Evolutionary conservation across 208 protist genomes (phyloP).

Genomic region (Wallacemonas sp.): DNA sequence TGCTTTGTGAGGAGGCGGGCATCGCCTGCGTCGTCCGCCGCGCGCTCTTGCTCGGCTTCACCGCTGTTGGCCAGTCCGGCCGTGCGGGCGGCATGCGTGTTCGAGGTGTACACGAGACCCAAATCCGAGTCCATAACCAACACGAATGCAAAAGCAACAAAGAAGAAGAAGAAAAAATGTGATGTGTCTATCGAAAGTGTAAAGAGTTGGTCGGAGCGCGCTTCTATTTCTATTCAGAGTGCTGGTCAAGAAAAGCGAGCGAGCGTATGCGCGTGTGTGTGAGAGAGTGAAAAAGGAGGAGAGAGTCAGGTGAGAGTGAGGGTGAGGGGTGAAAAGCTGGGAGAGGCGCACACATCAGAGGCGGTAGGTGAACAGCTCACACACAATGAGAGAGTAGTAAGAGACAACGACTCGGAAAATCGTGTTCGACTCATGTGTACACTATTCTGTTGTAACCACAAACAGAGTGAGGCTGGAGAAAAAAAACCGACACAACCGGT

Average conservation of each 20-base stretch:
- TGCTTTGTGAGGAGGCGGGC: conserved; percentile 73
- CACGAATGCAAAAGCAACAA: conserved; percentile 43
- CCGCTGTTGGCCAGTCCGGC: conserved; percentile 16
- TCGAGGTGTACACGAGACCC: conserved; percentile 80
- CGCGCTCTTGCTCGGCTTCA: conserved; percentile 5
- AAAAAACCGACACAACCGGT: no score
- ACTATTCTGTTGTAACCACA: no score
- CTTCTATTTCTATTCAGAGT: no score
- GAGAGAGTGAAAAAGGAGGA: neutral
- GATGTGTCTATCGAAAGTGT: neutral
- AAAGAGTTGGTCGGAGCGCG: no score
- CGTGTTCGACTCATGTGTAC: no score
- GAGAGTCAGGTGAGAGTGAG: neutral
- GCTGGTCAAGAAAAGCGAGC: neutral
- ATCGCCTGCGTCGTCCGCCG: conserved; percentile 44
- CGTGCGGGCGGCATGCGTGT: conserved; percentile 61
- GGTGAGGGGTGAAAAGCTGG: neutral
- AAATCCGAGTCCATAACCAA: conserved; percentile 70
- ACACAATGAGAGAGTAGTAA: neutral
- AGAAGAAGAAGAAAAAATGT: conserved; percentile 7
- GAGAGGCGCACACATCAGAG: neutral
- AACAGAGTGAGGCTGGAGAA: no score
- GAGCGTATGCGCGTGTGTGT: no score
- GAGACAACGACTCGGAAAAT: neutral
- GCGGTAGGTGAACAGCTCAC: neutral